Conservation (phyloP, 2,329 filamentous ascomycete species). For the Microcera coccophila region DNA sequence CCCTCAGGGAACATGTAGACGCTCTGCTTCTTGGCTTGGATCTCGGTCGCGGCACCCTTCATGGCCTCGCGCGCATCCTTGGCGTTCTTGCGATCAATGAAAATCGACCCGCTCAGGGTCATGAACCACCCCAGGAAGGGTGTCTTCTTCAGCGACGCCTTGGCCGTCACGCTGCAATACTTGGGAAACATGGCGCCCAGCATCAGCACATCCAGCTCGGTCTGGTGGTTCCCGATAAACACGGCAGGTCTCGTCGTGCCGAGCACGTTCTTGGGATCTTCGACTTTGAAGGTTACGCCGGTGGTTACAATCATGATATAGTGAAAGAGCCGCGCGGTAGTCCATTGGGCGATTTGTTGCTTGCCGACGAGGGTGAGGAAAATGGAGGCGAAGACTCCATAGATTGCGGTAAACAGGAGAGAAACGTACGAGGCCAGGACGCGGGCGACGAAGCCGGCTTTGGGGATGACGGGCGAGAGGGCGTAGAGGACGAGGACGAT, state of each 20-base stretch:
- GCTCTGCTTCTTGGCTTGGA: constrained; percentile 66
- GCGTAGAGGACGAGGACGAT: constrained; percentile 57
- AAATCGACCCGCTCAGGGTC: constrained; percentile 80
- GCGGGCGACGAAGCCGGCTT: constrained; percentile 66
- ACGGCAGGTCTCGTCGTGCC: constrained; percentile 72
- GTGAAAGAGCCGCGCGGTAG: constrained; percentile 74
- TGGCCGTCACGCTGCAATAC: constrained; percentile 90
- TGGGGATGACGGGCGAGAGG: constrained; percentile 55
- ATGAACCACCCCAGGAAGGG: constrained; percentile 96
- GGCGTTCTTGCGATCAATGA: constrained; percentile 87
- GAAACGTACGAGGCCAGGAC: constrained; percentile 62
- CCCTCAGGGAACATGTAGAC: constrained; percentile 91
- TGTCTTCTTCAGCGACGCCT: constrained; percentile 72
- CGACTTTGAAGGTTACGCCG: constrained; percentile 72
- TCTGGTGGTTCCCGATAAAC: constrained; percentile 93
- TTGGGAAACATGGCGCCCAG: constrained; percentile 84
- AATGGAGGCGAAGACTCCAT: constrained; percentile 73
- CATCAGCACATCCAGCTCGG: constrained; percentile 90
- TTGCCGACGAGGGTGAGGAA: constrained; percentile 67
- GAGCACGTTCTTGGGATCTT: constrained; percentile 62
- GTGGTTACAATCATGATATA: constrained; percentile 70
- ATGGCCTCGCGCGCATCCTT: constrained; percentile 82
- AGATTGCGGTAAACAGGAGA: constrained; percentile 58
- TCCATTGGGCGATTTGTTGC: constrained; percentile 79
- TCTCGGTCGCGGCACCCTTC: constrained; percentile 75